Percentiles rank a stretch among this genome's conserved stretches.
Evolutionary conservation across 169 alveolate genomes (phyloP).

Genomic region (Ichthyophthirius multifiliis): DNA sequence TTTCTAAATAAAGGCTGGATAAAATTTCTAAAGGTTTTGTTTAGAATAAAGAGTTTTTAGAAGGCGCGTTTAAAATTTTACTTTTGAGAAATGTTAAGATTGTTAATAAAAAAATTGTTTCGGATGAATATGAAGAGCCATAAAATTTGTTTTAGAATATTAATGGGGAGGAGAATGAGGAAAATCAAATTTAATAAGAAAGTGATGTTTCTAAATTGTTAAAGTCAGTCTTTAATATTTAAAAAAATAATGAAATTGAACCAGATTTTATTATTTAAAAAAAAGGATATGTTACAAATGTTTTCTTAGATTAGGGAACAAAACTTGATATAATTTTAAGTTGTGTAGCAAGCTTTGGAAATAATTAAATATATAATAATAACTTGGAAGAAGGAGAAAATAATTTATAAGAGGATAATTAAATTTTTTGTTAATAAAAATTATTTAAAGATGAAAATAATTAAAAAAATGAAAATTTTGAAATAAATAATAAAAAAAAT

Average conservation of each 20-base stretch:
- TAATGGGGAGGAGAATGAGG: too few species aligned
- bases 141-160: too few species aligned
- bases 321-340: constrained; percentile 1
- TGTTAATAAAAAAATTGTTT: too few species aligned
- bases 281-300: not conserved
- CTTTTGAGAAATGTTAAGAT: constrained; percentile 7
- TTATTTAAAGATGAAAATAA: too few species aligned
- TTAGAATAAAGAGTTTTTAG: not conserved
- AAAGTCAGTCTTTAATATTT: not conserved
- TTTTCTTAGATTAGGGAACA: not conserved
- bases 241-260: not conserved
- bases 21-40: not conserved
- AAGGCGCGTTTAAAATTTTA: constrained; percentile 5
- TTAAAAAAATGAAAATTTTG: too few species aligned
- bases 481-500: too few species aligned
- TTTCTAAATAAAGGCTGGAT: not conserved
- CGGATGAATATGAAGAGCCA: not conserved
- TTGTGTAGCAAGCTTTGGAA: not conserved
- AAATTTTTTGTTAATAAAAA: too few species aligned
- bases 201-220: too few species aligned
- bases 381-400: too few species aligned
- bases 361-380: too few species aligned
- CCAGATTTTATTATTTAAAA: not conserved
- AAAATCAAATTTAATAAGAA: too few species aligned
- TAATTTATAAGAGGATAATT: too few species aligned